These are phyloP conservation scores for Suillus brevipes DNA, from an alignment of 768 basidiomycete genomes.

Conservation along the genomic window DNA sequence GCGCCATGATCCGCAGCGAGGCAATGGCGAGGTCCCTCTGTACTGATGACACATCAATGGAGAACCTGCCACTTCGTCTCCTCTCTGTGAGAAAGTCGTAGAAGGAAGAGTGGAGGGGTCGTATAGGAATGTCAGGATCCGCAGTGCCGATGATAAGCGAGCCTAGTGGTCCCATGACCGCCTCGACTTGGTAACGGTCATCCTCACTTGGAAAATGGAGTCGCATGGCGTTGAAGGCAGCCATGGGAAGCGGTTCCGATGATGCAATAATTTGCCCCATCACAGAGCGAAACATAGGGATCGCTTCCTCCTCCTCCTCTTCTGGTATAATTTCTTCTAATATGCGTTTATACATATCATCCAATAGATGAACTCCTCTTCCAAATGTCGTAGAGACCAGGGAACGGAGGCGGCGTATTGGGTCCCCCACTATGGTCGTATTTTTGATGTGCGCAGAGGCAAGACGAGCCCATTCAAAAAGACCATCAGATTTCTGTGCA, in stretches of 20 bases:
- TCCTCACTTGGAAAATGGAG: not conserved
- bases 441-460: conserved; percentile 4
- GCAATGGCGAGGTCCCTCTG: conserved; percentile 23
- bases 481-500: conserved; percentile 16
- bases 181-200: conserved; percentile 9
- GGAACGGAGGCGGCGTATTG: not conserved
- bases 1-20: conserved; percentile 30
- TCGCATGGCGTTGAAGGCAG: conserved; percentile 8
- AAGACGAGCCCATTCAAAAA: conserved; percentile 26
- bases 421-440: not conserved
- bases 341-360: conserved; percentile 5
- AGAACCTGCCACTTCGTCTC: not conserved
- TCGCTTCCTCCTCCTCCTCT: not conserved
- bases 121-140: conserved; percentile 11
- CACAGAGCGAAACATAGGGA: conserved; percentile 8
- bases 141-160: conserved; percentile 12
- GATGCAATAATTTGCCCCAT: conserved; percentile 9
- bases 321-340: not conserved
- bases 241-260: conserved; percentile 6
- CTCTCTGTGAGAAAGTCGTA: not conserved
- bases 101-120: conserved; percentile 29
- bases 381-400: not conserved
- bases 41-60: conserved; percentile 5
- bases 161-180: conserved; percentile 6
- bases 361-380: not conserved